phyloP scores from a whole-genome alignment of 441 rosid genomes.

The Mallotus repandus region DNA sequence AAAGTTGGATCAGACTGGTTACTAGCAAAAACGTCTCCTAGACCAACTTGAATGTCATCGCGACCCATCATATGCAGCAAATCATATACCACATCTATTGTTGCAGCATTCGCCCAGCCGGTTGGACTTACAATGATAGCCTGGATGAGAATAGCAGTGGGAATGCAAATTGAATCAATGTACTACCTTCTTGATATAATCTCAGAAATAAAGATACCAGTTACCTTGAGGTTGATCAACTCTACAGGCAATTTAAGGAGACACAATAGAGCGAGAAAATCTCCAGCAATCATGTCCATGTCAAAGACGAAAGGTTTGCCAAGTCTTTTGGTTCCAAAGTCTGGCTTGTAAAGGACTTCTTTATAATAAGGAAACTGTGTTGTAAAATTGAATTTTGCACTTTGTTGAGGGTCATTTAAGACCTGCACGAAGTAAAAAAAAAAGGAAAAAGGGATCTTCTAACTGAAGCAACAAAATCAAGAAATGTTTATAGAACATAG shows the following conservation, averaged over 20 bases:
- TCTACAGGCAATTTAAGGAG: constrained; percentile 80
- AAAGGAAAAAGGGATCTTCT: not conserved
- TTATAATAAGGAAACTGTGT: constrained; percentile 66
- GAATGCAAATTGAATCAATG: not conserved
- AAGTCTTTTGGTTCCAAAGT: constrained; percentile 37
- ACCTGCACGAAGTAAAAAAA: constrained; percentile 41
- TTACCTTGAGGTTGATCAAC: constrained; percentile 69
- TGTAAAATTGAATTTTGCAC: constrained; percentile 67
- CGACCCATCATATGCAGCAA: constrained; percentile 98
- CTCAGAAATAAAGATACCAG: not conserved
- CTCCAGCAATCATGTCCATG: constrained; percentile 98
- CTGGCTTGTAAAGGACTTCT: constrained; percentile 53
- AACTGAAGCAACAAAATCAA: not conserved
- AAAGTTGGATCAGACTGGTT: constrained; percentile 55
- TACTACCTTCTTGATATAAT: not conserved
- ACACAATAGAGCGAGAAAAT: constrained; percentile 73
- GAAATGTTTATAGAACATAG: not conserved
- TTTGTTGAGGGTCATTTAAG: constrained; percentile 52
- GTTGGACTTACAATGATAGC: constrained; percentile 80
- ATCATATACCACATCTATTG: constrained; percentile 79
- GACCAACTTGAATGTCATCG: constrained; percentile 79
- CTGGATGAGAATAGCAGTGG: constrained; percentile 34
- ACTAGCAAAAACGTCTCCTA: constrained; percentile 60
- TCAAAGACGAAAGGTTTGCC: constrained; percentile 84
- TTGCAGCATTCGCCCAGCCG: constrained; percentile 97